Evolutionary conservation across 2,329 filamentous ascomycete genomes (phyloP).

Genomic region (Curvularia hawaiiensis): DNA sequence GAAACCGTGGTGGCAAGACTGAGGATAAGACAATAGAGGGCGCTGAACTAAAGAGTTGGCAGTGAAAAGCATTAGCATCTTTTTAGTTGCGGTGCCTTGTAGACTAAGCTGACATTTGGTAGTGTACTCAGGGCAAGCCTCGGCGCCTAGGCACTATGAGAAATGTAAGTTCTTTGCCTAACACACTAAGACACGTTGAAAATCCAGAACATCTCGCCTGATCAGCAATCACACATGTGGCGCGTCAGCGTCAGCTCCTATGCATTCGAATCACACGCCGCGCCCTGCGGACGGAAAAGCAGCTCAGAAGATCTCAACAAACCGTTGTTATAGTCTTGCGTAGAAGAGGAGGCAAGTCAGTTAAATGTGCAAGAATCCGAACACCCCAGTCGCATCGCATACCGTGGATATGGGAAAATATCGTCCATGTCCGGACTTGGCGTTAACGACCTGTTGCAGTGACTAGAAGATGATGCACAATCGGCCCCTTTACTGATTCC

Average conservation of each 20-base stretch:
- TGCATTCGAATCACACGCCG: slow-evolving; percentile 1
- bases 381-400: too few relatives aligned
- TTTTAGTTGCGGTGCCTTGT: not conserved
- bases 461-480: not conserved
- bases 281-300: not conserved
- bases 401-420: too few relatives aligned
- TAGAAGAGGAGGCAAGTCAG: not conserved
- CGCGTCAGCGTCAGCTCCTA: not conserved
- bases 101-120: not conserved
- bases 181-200: not conserved
- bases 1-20: not conserved
- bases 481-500: slow-evolving; percentile 5
- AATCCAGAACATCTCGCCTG: not conserved
- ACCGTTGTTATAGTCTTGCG: not conserved
- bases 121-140: not conserved
- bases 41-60: not conserved
- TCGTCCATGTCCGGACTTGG: not conserved
- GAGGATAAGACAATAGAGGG: not conserved
- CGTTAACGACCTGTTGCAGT: too few relatives aligned
- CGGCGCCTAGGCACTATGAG: not conserved
- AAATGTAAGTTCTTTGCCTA: not conserved
- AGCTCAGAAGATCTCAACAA: not conserved
- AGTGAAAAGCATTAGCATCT: not conserved
- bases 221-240: not conserved
- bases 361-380: not conserved